These are phyloP conservation scores for Ministeria vibrans DNA, from an alignment of 78 protist genomes.

Conservation along the genomic window DNA sequence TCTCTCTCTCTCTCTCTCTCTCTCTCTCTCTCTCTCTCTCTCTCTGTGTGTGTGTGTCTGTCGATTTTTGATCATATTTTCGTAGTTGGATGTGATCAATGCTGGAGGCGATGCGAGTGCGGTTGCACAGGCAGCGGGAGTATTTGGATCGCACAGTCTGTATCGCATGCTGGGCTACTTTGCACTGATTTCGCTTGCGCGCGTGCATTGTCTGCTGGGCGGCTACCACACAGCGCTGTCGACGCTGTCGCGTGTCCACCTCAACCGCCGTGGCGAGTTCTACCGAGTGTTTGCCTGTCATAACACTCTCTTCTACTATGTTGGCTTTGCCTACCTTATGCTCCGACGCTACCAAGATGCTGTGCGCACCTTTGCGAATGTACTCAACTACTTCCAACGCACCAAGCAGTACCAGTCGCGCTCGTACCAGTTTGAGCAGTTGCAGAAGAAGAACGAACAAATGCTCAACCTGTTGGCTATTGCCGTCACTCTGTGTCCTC, in stretches of 20 bases:
- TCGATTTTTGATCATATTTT: neutral
- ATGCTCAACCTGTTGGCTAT: conserved; percentile 76
- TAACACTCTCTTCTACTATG: neutral
- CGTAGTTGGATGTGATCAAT: neutral
- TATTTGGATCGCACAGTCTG: neutral
- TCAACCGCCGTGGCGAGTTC: neutral
- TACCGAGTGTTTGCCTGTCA: neutral
- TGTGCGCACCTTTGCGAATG: conserved; percentile 33
- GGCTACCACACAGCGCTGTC: neutral
- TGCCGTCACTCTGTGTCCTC: conserved; percentile 65
- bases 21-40: conserved; percentile 10
- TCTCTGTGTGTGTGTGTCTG: neutral
- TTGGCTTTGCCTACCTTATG: conserved; percentile 76
- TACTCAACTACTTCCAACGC: conserved; percentile 45
- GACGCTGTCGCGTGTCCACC: neutral
- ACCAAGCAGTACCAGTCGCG: conserved; percentile 35
- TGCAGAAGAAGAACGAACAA: conserved; percentile 74
- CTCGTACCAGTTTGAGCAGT: conserved; percentile 28
- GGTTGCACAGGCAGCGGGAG: neutral
- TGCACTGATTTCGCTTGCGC: neutral
- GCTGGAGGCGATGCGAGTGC: neutral
- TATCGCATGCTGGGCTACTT: conserved; percentile 6
- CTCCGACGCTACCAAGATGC: conserved; percentile 77
- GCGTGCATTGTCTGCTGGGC: conserved; percentile 1
- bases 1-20: conserved; percentile 14